These are phyloP conservation scores for Tubosaeta sp. DNA, from an alignment of 768 basidiomycete species.

Conservation along the genomic window DNA sequence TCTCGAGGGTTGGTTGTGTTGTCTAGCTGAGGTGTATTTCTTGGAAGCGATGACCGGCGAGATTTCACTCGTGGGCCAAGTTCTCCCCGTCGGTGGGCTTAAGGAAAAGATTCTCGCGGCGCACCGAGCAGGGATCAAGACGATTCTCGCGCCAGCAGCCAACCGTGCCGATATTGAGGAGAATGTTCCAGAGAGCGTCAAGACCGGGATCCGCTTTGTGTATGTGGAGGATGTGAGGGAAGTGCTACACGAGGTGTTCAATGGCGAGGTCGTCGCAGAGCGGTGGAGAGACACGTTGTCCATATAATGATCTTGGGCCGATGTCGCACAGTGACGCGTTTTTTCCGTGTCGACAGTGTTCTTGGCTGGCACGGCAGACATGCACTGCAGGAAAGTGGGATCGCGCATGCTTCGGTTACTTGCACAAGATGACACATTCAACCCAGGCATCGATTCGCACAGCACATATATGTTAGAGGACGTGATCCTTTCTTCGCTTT, in stretches of 20 bases:
- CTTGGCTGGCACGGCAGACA: neutral
- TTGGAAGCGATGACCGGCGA: constrained; percentile 93
- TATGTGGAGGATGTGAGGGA: constrained; percentile 93
- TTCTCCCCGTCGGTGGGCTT: constrained; percentile 91
- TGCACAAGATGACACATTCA: neutral
- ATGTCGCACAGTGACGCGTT: neutral
- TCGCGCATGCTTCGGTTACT: neutral
- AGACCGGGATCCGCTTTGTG: constrained; percentile 90
- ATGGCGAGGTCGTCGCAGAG: constrained; percentile 50
- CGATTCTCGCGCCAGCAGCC: constrained; percentile 79
- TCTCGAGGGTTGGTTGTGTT: neutral
- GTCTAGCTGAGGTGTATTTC: neutral
- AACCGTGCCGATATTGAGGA: constrained; percentile 95
- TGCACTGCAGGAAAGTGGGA: neutral
- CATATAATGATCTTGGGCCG: constrained; percentile 10
- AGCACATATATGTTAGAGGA: constrained; percentile 5
- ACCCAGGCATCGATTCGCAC: constrained; percentile 4
- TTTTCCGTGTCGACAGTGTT: neutral
- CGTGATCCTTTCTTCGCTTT: neutral
- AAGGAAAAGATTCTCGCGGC: constrained; percentile 97
- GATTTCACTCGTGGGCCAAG: constrained; percentile 93
- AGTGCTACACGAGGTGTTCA: constrained; percentile 86
- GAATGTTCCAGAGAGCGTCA: constrained; percentile 94
- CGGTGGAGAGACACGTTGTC: constrained; percentile 65
- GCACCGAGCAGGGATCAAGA: constrained; percentile 94